Conservation (phyloP, 805 yeast species). For the Pichia nanzhaoensis region DNA sequence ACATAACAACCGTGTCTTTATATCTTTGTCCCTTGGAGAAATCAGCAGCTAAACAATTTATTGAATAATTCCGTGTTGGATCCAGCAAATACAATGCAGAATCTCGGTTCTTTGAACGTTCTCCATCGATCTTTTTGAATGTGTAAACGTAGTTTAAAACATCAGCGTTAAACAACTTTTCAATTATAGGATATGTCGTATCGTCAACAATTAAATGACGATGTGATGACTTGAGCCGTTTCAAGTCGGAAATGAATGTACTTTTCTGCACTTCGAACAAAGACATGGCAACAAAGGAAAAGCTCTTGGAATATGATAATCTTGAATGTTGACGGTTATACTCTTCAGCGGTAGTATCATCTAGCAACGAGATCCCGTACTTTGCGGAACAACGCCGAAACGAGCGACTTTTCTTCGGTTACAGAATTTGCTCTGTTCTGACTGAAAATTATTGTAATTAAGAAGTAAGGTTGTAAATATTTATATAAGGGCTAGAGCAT, state of each 20-base stretch:
- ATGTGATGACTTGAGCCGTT: constrained; percentile 16
- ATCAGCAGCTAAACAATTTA: constrained; percentile 77
- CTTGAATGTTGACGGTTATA: too few species aligned
- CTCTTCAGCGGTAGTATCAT: neutral
- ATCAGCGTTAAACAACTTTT: constrained; percentile 23
- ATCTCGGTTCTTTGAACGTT: constrained; percentile 25
- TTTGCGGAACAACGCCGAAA: neutral
- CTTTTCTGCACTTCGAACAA: constrained; percentile 23
- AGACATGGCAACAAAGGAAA: constrained; percentile 16
- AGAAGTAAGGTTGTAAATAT: too few species aligned
- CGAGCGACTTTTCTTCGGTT: neutral
- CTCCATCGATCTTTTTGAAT: constrained; percentile 26
- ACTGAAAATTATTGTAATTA: too few species aligned
- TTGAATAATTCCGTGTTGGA: constrained; percentile 51
- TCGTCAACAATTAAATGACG: constrained; percentile 29
- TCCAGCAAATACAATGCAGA: constrained; percentile 79
- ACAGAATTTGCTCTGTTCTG: neutral
- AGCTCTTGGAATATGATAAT: neutral
- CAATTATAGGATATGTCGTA: constrained; percentile 23
- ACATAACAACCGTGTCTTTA: constrained; percentile 57
- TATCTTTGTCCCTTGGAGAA: constrained; percentile 64
- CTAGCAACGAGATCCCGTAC: too few species aligned
- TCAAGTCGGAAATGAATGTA: constrained; percentile 15
- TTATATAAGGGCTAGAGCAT: too few species aligned
- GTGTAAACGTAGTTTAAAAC: constrained; percentile 27